Percentiles rank a stretch among this genome's conserved stretches.
Conservation (phyloP, 441 rosid species). For the Brassica hybrid region DNA sequence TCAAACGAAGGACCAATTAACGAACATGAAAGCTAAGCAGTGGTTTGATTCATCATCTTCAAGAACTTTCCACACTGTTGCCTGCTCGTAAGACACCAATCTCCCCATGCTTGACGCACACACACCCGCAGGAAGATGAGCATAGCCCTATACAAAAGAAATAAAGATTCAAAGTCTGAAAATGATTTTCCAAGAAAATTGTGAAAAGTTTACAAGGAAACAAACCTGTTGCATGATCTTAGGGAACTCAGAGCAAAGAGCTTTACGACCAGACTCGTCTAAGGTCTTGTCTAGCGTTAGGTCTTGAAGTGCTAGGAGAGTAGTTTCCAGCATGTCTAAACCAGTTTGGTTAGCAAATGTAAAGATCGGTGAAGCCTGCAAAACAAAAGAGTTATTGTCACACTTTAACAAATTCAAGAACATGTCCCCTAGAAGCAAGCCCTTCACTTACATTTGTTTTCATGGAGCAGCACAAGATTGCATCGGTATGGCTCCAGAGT, state of each 20-base stretch:
- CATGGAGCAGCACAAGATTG: slow-evolving; percentile 91
- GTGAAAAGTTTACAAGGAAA: not conserved
- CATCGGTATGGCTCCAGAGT: slow-evolving; percentile 87
- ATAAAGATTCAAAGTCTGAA: not conserved
- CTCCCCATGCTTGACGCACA: slow-evolving; percentile 91
- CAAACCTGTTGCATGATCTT: slow-evolving; percentile 91
- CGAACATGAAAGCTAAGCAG: slow-evolving; percentile 82
- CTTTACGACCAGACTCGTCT: slow-evolving; percentile 77
- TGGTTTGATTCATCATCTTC: slow-evolving; percentile 75
- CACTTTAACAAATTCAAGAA: slow-evolving; percentile 2
- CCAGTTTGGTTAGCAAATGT: slow-evolving; percentile 95
- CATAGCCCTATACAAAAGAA: slow-evolving; percentile 59
- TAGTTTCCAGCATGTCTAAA: slow-evolving; percentile 94
- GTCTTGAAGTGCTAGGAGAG: slow-evolving; percentile 90
- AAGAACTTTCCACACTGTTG: slow-evolving; percentile 81
- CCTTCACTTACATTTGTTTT: slow-evolving; percentile 64
- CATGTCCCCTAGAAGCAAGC: not conserved
- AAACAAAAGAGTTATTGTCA: slow-evolving; percentile 9
- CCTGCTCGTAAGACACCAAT: slow-evolving; percentile 79
- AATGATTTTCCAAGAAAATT: not conserved
- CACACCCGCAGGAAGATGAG: slow-evolving; percentile 74
- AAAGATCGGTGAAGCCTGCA: slow-evolving; percentile 88
- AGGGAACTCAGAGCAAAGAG: slow-evolving; percentile 77
- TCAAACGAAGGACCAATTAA: slow-evolving; percentile 89
- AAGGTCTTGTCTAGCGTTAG: slow-evolving; percentile 90